Base-by-base conservation (phyloP, 352 stramenopile species). In the Saprolegnia parasitica region DNA sequence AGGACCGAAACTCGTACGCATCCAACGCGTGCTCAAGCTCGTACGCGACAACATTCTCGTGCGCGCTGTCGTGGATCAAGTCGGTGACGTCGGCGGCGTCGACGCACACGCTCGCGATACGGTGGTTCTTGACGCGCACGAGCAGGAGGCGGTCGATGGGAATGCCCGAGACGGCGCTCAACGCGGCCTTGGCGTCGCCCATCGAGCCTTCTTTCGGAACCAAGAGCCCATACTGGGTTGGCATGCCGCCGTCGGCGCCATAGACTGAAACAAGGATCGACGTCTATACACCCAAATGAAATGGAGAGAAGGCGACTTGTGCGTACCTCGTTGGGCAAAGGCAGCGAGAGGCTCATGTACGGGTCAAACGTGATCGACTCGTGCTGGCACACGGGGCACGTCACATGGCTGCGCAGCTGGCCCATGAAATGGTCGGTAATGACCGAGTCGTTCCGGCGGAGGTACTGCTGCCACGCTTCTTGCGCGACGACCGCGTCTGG, bases 341-440 rank as follows among this genome's bases (percentile, higher is more conserved):
- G 90, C 21, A 97, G 81, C 0, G 87, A 96, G 5, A 97, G 73
- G 67, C 74, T 93, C 85, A 96, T 92, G 65, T 90, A 97, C 1
- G 90, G 87, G 66, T 97, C 90, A 70, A 96, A 97, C 0, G 83
- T 93, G 61, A 95, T 82, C 21, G 82, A 95, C 57, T 93, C 78
- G 60, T 94, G 80, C 0, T 76, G 72, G 62, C 90, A 97, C 10
- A 80, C 72, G 5, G 80, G 73, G 58, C 90, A 97, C 56, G 85
- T 92, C 55, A 97, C 80, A 52, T 95, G 86, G 64, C 82, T 94
- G 16, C 89, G 84, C 21, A 97, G 73, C 74, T 96, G 88, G 3
- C 89, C 90, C 81, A 93, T 92, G 35, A 96, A 97, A 52, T 94
- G 82, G 56, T 97, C 90, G 5, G 93, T 87, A 32, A 97, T 93